phyloP scores from a whole-genome alignment of 352 stramenopile species.

The Phytophthora chlamydospora region DNA sequence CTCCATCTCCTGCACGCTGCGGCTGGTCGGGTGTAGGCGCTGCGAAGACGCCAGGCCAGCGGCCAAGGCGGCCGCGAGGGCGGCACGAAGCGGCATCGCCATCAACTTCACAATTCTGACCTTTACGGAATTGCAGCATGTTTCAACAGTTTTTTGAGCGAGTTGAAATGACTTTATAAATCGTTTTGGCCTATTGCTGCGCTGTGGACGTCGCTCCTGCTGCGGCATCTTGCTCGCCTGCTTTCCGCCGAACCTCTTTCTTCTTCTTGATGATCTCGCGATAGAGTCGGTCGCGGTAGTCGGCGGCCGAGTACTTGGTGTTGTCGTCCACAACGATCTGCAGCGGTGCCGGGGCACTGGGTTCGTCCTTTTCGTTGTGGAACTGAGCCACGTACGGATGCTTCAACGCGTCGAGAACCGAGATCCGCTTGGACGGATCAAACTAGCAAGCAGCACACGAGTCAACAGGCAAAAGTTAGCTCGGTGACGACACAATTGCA shows the following conservation, averaged over 20 bases:
- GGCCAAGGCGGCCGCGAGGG: slow-evolving; percentile 11
- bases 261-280: slow-evolving; percentile 94
- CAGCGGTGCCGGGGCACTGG: slow-evolving; percentile 62
- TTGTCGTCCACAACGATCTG: slow-evolving; percentile 95
- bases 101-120: slow-evolving; percentile 1
- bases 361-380: slow-evolving; percentile 95
- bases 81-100: not conserved
- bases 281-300: slow-evolving; percentile 95
- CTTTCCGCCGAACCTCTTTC: slow-evolving; percentile 85
- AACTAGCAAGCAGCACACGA: slow-evolving; percentile 63
- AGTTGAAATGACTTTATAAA: slow-evolving; percentile 1
- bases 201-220: slow-evolving; percentile 2
- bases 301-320: slow-evolving; percentile 93
- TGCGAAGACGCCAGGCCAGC: slow-evolving; percentile 26
- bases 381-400: slow-evolving; percentile 96
- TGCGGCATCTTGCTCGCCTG: slow-evolving; percentile 30
- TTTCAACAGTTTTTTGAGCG: not conserved
- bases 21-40: slow-evolving; percentile 34
- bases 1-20: slow-evolving; percentile 7
- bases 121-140: not conserved
- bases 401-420: slow-evolving; percentile 86
- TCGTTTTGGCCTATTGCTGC: slow-evolving; percentile 20
- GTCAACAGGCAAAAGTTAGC: slow-evolving; percentile 11
- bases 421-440: slow-evolving; percentile 91
- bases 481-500: not conserved